Percentiles rank a stretch among this genome's conserved stretches.
Evolutionary conservation across 2,329 filamentous ascomycete genomes (phyloP).

Genomic region (Talaromyces sp.): DNA sequence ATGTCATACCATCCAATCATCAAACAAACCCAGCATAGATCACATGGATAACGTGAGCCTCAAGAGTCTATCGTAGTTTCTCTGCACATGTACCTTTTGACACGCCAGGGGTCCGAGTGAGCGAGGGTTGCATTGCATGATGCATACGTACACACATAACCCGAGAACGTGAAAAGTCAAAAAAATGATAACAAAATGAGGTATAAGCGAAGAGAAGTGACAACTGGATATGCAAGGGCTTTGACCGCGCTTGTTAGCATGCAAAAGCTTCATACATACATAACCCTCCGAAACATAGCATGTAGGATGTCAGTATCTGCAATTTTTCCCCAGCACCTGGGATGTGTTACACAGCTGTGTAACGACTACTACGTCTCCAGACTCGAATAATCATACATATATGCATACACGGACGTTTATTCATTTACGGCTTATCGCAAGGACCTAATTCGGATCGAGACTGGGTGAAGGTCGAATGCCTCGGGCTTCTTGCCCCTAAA

Average conservation of each 20-base stretch:
- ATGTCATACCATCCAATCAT: neutral
- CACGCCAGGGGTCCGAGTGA: conserved; percentile 2
- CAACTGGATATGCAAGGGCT: neutral
- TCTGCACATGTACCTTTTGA: neutral
- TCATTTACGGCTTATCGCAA: neutral
- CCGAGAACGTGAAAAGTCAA: neutral
- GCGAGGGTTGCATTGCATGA: conserved; percentile 5
- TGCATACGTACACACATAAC: neutral
- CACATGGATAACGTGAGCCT: neutral
- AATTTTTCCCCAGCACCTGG: neutral
- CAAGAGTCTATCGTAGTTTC: neutral
- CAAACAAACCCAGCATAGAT: neutral
- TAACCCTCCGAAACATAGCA: neutral
- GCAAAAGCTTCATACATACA: neutral
- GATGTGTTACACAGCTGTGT: neutral
- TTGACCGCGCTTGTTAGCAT: neutral
- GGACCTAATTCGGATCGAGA: neutral
- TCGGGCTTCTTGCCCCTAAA: neutral
- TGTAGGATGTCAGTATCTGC: neutral
- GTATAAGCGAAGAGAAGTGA: neutral
- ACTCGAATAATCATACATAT: neutral
- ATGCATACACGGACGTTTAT: neutral
- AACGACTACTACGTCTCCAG: neutral
- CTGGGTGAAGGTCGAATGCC: neutral
- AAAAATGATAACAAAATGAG: neutral